Evolutionary conservation across 1,284 basidiomycete species (phyloP).

Genomic region (Microbotryum saponariae): DNA sequence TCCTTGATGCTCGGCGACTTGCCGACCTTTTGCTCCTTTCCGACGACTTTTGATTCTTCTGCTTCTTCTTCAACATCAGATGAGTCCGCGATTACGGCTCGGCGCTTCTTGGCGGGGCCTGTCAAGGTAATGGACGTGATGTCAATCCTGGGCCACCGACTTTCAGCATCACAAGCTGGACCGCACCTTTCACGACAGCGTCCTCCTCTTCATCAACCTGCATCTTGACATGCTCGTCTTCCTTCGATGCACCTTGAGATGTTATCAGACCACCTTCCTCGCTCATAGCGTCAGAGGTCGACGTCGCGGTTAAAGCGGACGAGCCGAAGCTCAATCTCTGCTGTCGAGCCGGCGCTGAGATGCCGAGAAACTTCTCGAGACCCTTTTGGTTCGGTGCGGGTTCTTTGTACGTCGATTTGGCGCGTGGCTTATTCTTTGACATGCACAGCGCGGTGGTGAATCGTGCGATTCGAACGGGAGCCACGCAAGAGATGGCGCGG

Average conservation of each 20-base stretch:
- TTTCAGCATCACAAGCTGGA: no score
- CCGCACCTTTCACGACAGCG: background rate
- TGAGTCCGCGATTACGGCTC: background rate
- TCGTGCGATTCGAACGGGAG: no score
- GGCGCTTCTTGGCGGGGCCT: background rate
- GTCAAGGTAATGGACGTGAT: background rate
- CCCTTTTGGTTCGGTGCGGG: background rate
- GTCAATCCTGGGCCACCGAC: background rate
- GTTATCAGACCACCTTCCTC: no score
- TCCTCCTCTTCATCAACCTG: background rate
- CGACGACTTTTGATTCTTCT: no score
- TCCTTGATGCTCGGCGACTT: no score
- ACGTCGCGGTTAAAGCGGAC: background rate
- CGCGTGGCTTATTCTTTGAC: no score
- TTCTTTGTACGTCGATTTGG: background rate
- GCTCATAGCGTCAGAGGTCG: background rate
- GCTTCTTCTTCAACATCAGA: conserved; percentile 4
- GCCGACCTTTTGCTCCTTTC: no score
- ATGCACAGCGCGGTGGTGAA: background rate
- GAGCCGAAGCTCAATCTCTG: background rate
- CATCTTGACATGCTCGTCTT: background rate
- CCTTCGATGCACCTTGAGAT: no score
- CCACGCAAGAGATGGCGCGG: no score
- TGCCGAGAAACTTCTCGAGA: background rate
- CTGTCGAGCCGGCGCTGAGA: background rate